phyloP scores from a whole-genome alignment of 78 protist species.

The Pelomyxa schiedti region DNA sequence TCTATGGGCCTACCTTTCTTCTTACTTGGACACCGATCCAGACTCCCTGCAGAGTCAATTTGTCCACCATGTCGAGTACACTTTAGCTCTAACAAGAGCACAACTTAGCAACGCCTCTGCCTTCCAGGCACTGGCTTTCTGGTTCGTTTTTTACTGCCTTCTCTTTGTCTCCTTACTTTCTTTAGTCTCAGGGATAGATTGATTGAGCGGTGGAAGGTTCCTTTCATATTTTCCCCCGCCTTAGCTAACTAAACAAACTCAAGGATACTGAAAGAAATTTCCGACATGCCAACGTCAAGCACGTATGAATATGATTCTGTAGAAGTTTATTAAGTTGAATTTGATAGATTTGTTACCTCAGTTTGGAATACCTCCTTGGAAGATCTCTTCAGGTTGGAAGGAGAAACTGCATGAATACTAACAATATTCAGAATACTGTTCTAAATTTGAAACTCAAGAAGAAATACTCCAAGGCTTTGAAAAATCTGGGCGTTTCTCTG shows the following conservation, averaged over 20 bases:
- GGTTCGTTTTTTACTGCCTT: not conserved
- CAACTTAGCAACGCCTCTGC: slow-evolving; percentile 19
- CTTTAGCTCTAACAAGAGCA: slow-evolving; percentile 39
- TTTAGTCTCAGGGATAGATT: slow-evolving; percentile 39
- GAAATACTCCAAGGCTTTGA: not conserved
- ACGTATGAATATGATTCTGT: no score
- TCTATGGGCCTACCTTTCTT: slow-evolving; percentile 38
- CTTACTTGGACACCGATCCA: slow-evolving; percentile 21
- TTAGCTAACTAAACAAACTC: no score
- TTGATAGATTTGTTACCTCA: slow-evolving; percentile 80
- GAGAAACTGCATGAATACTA: slow-evolving; percentile 54
- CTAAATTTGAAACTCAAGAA: not conserved
- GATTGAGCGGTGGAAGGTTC: slow-evolving; percentile 64
- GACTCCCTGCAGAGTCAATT: slow-evolving; percentile 22
- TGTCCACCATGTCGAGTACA: slow-evolving; percentile 48
- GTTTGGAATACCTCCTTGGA: slow-evolving; percentile 84
- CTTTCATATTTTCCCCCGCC: no score
- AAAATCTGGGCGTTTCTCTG: not conserved
- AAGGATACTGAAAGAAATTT: no score
- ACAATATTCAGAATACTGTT: slow-evolving; percentile 37
- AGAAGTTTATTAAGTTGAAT: no score
- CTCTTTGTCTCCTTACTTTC: not conserved
- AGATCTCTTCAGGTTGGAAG: slow-evolving; percentile 71
- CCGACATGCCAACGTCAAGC: no score
- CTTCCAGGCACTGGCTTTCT: slow-evolving; percentile 40